Evolutionary conservation across 345 rosid species (phyloP), one percentile per base, ranked within the genome.

Genomic region (Mercurialis annua): DNA sequence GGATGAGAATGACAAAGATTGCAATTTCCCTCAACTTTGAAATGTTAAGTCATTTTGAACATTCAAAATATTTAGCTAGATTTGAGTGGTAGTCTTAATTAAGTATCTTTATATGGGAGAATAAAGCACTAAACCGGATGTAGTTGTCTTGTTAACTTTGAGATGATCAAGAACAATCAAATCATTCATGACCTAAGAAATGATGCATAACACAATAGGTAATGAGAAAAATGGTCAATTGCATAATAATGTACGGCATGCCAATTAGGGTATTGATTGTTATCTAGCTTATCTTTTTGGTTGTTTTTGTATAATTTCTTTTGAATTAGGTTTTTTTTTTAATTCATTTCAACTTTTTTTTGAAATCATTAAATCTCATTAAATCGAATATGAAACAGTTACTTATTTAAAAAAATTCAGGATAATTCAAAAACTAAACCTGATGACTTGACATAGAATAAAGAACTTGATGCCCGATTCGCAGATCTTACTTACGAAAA

Each of bases 121-220:
- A 40, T 40, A 21, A 50, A 51, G 55, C 55, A 51, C 55, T 51
- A 51, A 51, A 12, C 23, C 10, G 2, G 27, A 1, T 50, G 8
- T 50, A 50, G 53, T 49, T 49, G 44, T 18, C 31, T 20, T 30
- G 38, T 14, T 30, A 57, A 31, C 12, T 33, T 18, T 31, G 24
- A 31, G 44, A 57, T 40, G 6, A 40, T 40, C 44, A 40, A 57
- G 26, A 59, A 59, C 62, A 59, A 59, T 59, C 46, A 59, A 44
- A 59, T 59, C 62, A 34, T 36, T 26, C 62, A 34, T 36, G 44
- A 34, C 29, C 62, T 34, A 59, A 59, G 62, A 59, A 20, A n/a
- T 59, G 46, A 59, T 36, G 62, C 62, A n/a, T 1, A n/a, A 50
- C 6, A 10, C 23, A n/a, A 8, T 3, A 9, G 23, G 27, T 50